Evolutionary conservation across 1,139 yeast genomes (phyloP).

Genomic region (Pichia sp.): DNA sequence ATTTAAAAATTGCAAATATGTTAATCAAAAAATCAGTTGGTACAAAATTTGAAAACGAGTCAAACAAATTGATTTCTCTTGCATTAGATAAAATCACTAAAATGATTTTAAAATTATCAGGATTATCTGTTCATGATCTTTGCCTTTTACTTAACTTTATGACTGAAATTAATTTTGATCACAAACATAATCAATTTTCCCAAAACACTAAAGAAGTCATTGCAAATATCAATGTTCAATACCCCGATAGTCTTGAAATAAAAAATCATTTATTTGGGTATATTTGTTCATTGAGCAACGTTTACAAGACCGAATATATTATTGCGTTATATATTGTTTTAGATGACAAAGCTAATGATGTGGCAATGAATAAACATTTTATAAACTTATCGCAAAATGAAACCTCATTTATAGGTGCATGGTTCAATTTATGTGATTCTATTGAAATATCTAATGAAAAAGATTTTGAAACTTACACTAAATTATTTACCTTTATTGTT

Average conservation of each 20-base stretch:
- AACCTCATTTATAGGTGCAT: constrained; percentile 6
- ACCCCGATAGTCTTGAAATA: constrained; percentile 2
- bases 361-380: constrained; percentile 2
- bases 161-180: constrained; percentile 4
- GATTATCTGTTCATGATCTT: constrained; percentile 3
- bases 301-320: constrained; percentile 16
- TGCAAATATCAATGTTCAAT: constrained; percentile 6
- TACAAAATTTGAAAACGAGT: background rate
- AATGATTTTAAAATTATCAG: constrained; percentile 1
- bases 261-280: constrained; percentile 16
- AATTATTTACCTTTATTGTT: constrained; percentile 15
- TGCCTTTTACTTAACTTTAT: constrained; percentile 2
- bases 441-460: constrained; percentile 1
- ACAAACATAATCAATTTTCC: background rate
- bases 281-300: constrained; percentile 9
- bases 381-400: background rate
- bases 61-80: background rate
- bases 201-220: constrained; percentile 7
- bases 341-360: background rate
- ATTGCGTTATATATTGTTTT: constrained; percentile 21
- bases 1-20: background rate
- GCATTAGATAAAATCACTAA: background rate
- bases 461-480: constrained; percentile 8
- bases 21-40: background rate
- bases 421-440: constrained; percentile 13